These are phyloP conservation scores for Ceratocystis harringtonii DNA, from an alignment of 2,329 filamentous ascomycete species.

Conservation along the genomic window DNA sequence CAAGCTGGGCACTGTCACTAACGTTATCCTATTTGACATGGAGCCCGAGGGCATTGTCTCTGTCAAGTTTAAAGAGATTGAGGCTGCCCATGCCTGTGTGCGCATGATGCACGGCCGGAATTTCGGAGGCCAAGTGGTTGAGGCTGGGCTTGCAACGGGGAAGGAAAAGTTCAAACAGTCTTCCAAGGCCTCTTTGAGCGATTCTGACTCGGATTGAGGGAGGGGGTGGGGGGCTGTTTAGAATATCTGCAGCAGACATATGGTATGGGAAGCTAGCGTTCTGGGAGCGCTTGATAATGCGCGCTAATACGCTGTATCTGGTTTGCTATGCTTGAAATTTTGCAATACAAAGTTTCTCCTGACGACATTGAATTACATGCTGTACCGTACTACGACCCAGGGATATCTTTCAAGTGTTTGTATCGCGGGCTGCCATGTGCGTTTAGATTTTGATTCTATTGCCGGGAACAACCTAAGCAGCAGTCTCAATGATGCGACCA, in stretches of 20 bases:
- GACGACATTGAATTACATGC: not conserved
- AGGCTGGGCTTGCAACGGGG: constrained; percentile 56
- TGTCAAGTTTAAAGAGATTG: constrained; percentile 61
- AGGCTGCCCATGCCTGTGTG: constrained; percentile 59
- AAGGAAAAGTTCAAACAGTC: constrained; percentile 59
- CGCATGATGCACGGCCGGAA: constrained; percentile 62
- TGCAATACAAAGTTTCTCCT: not conserved
- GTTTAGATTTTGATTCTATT: constrained; percentile 24
- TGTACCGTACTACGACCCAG: not conserved
- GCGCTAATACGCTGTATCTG: not conserved
- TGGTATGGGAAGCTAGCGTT: not conserved
- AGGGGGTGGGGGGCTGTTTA: not conserved
- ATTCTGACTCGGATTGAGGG: constrained; percentile 15
- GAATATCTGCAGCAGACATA: not conserved
- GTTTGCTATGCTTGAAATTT: not conserved
- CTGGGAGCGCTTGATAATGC: not conserved
- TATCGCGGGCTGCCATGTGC: not conserved
- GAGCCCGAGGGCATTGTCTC: constrained; percentile 74
- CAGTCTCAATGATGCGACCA: constrained; percentile 55
- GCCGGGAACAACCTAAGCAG: constrained; percentile 49
- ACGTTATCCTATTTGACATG: constrained; percentile 77
- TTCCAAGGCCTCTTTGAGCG: constrained; percentile 28
- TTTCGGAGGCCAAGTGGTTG: constrained; percentile 58
- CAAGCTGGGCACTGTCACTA: constrained; percentile 76
- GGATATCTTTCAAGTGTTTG: not conserved